Percentiles rank a stretch among this genome's conserved stretches.
These are phyloP conservation scores for Boletus sensibilis DNA, from an alignment of 768 basidiomycete species.

Conservation along the genomic window DNA sequence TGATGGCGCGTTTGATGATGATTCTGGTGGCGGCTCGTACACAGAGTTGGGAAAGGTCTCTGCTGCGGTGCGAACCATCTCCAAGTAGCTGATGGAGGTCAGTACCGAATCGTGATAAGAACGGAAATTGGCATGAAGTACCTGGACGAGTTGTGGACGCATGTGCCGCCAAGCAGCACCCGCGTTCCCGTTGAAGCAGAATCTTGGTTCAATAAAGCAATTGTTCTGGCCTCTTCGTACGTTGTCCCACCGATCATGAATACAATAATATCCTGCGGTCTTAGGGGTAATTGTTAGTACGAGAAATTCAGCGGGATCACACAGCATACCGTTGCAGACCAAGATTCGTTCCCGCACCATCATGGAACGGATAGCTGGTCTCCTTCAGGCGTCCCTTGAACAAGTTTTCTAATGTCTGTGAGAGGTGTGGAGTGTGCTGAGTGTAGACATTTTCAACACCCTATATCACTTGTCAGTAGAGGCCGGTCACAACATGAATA, in stretches of 20 bases:
- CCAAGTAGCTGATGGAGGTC: conserved; percentile 62
- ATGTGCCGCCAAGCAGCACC: conserved; percentile 89
- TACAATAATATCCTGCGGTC: conserved; percentile 93
- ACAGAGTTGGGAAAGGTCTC: conserved; percentile 59
- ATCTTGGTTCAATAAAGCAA: conserved; percentile 87
- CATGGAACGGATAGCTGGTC: conserved; percentile 85
- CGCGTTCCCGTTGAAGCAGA: conserved; percentile 62
- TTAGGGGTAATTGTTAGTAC: conserved; percentile 31
- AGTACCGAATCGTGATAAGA: neutral
- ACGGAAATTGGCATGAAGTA: conserved; percentile 35
- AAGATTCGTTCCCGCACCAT: conserved; percentile 66
- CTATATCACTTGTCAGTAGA: conserved; percentile 39
- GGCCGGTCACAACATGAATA: neutral
- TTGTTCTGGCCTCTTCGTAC: conserved; percentile 88
- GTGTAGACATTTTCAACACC: conserved; percentile 99
- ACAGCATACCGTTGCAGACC: conserved; percentile 61
- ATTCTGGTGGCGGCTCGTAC: conserved; percentile 75
- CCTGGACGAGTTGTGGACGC: conserved; percentile 93
- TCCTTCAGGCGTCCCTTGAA: conserved; percentile 86
- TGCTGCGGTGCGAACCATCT: conserved; percentile 81
- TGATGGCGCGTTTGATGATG: conserved; percentile 68
- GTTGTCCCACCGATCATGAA: conserved; percentile 97
- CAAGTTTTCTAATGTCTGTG: conserved; percentile 87
- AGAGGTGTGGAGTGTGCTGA: conserved; percentile 91
- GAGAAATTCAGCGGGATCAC: neutral